These are phyloP conservation scores for Penicillium arizonense DNA, from an alignment of 495 filamentous ascomycete genomes.

Conservation along the genomic window DNA sequence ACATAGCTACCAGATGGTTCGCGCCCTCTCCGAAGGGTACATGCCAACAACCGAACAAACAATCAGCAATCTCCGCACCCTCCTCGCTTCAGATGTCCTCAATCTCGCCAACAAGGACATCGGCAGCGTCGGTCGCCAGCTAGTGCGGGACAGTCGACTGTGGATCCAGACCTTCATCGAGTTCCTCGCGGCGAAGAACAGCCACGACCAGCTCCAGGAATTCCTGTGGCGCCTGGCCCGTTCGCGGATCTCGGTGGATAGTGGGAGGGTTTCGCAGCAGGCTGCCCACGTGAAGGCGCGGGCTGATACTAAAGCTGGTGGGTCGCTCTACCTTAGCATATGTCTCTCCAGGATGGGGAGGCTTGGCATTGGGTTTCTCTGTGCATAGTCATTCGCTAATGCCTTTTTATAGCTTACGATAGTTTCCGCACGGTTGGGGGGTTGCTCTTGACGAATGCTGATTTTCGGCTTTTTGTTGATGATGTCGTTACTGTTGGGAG, in stretches of 20 bases:
- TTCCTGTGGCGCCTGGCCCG: conserved; percentile 83
- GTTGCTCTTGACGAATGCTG: conserved; percentile 81
- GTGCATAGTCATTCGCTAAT: conserved; percentile 18
- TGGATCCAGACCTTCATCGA: conserved; percentile 75
- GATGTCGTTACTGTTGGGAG: conserved; percentile 77
- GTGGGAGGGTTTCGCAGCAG: conserved; percentile 59
- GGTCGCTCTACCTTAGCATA: conserved; percentile 7
- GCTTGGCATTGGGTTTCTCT: not conserved
- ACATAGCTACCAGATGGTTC: conserved; percentile 87
- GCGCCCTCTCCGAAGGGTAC: conserved; percentile 79
- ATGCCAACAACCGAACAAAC: conserved; percentile 89
- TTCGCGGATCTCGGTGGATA: conserved; percentile 67
- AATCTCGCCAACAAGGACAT: conserved; percentile 74
- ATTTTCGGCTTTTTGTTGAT: conserved; percentile 84
- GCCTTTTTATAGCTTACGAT: conserved; percentile 60
- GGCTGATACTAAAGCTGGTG: conserved; percentile 79
- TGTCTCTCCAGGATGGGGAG: not conserved
- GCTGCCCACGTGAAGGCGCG: conserved; percentile 65
- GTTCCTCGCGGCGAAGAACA: conserved; percentile 76
- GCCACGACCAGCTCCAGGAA: conserved; percentile 82
- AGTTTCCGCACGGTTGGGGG: conserved; percentile 82
- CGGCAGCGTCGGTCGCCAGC: conserved; percentile 70
- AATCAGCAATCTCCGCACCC: conserved; percentile 75
- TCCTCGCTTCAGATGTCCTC: conserved; percentile 74
- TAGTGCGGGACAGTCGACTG: conserved; percentile 69